Conservation (phyloP, 164 flowering plant species). For the Litsea cubeba region DNA sequence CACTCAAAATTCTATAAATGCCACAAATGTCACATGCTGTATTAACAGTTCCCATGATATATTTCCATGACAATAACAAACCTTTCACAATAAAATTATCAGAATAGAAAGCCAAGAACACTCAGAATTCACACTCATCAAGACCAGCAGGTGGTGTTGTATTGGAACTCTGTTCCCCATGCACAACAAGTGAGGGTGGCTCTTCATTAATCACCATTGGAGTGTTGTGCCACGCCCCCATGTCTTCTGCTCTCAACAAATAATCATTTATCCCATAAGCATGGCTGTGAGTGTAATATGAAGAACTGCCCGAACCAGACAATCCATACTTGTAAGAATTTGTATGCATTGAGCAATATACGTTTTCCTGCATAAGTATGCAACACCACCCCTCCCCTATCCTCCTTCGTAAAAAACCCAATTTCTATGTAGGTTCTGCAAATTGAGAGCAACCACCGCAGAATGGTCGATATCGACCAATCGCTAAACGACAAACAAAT, state of each 20-base stretch:
- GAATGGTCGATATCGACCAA: too few species aligned
- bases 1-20: too few species aligned
- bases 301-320: conserved; percentile 42
- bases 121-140: conserved; percentile 50
- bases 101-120: conserved; percentile 2
- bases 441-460: too few species aligned
- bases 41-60: background rate
- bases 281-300: conserved; percentile 43
- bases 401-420: too few species aligned
- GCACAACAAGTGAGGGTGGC: conserved; percentile 28
- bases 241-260: conserved; percentile 25
- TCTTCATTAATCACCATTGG: conserved; percentile 30
- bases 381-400: too few species aligned
- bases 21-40: too few species aligned
- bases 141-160: conserved; percentile 24
- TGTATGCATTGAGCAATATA: conserved; percentile 45
- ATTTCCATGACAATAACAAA: background rate
- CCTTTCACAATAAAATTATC: background rate
- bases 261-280: conserved; percentile 39
- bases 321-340: conserved; percentile 56
- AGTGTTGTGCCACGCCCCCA: conserved; percentile 40
- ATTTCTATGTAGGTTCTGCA: too few species aligned
- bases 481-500: too few species aligned
- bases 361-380: conserved; percentile 62
- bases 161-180: conserved; percentile 36